These are phyloP conservation scores for Pichia sp. DNA, from an alignment of 1,139 yeast species.

Conservation along the genomic window DNA sequence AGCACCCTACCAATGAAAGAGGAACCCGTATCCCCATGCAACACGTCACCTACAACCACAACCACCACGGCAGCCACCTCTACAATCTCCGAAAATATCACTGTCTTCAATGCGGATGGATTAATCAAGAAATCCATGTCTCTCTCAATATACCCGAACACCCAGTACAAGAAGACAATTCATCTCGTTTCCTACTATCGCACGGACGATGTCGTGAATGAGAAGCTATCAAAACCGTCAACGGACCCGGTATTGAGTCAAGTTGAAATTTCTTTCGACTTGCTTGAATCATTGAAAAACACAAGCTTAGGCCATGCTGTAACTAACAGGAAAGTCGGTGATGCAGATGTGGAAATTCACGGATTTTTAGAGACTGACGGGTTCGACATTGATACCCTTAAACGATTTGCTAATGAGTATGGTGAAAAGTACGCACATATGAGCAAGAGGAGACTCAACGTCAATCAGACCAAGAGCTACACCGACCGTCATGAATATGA, in stretches of 20 bases:
- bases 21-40: background rate
- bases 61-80: background rate
- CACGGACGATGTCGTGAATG: conserved; percentile 62
- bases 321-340: conserved; percentile 35
- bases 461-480: too few species aligned
- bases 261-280: conserved; percentile 45
- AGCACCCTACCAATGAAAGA: too few species aligned
- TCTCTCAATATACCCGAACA: conserved; percentile 31
- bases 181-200: conserved; percentile 77
- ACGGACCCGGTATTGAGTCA: conserved; percentile 45
- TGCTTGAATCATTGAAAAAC: conserved; percentile 56
- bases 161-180: conserved; percentile 38
- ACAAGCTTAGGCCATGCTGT: conserved; percentile 41
- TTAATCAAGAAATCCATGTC: conserved; percentile 78
- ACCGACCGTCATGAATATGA: background rate
- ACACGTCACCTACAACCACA: background rate
- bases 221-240: conserved; percentile 53
- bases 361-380: conserved; percentile 38
- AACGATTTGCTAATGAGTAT: conserved; percentile 19
- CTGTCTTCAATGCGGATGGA: conserved; percentile 69
- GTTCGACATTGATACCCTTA: conserved; percentile 30
- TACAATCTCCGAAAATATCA: conserved; percentile 24
- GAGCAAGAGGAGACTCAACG: conserved; percentile 7
- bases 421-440: conserved; percentile 11
- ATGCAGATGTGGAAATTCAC: conserved; percentile 43